Conservation (phyloP, 371 early-diverging fungal species). For the Mucor velutinosus region DNA sequence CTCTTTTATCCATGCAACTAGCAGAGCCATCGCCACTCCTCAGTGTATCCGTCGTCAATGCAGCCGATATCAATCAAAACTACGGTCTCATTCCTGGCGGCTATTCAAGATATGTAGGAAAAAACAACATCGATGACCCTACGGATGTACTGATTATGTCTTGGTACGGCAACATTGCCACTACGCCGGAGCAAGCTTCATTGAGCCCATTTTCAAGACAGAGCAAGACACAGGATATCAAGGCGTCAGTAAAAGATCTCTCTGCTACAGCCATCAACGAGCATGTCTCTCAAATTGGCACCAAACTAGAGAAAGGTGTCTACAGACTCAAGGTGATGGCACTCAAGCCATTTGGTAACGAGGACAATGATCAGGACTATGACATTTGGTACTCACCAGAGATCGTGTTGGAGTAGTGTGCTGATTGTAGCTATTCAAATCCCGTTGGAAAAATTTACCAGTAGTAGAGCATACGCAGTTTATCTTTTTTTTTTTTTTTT, state of each 20-base stretch:
- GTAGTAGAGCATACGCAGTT: neutral
- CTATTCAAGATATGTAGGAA: conserved; percentile 29
- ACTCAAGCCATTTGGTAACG: conserved; percentile 38
- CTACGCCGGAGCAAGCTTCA: conserved; percentile 26
- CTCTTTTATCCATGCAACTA: conserved; percentile 29
- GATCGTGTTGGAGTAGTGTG: conserved; percentile 5
- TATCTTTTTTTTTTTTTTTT: neutral
- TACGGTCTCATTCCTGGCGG: conserved; percentile 44
- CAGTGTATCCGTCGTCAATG: conserved; percentile 27
- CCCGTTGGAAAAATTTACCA: neutral
- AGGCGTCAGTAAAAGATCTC: neutral
- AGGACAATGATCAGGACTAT: conserved; percentile 27
- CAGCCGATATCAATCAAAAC: conserved; percentile 9
- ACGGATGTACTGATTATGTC: conserved; percentile 25
- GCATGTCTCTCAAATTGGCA: conserved; percentile 12
- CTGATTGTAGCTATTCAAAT: too few relatives aligned
- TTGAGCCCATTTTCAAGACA: neutral
- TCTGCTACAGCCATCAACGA: neutral
- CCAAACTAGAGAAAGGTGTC: conserved; percentile 16
- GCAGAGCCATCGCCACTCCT: conserved; percentile 33
- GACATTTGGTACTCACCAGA: conserved; percentile 43
- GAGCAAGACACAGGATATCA: neutral
- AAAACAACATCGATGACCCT: conserved; percentile 27
- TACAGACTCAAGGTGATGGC: conserved; percentile 42
- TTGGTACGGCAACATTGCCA: conserved; percentile 40